These are phyloP conservation scores for Aspergillus saccharolyticus DNA, from an alignment of 495 filamentous ascomycete genomes.

Conservation along the genomic window DNA sequence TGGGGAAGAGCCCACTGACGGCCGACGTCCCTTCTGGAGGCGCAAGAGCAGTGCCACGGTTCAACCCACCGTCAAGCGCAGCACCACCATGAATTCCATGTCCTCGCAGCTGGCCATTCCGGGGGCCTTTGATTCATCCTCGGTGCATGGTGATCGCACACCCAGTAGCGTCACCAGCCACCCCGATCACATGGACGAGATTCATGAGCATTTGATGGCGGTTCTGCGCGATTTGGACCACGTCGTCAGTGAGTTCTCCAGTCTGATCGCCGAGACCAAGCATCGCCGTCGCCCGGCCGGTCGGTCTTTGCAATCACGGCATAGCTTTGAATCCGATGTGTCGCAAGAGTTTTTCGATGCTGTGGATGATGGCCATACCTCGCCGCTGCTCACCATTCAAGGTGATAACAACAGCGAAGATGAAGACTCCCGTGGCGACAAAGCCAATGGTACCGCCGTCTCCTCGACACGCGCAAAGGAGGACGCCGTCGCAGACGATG, in stretches of 20 bases:
- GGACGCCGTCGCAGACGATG: constrained; percentile 36
- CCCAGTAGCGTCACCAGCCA: constrained; percentile 34
- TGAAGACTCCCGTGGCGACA: constrained; percentile 22
- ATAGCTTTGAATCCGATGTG: constrained; percentile 75
- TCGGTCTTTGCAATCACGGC: constrained; percentile 52
- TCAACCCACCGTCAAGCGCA: constrained; percentile 18
- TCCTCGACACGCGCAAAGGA: constrained; percentile 6
- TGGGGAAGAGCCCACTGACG: constrained; percentile 23
- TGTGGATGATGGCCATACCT: constrained; percentile 56
- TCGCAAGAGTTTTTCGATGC: constrained; percentile 95
- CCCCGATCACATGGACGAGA: constrained; percentile 51
- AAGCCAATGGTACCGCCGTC: constrained; percentile 8
- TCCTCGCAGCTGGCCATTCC: constrained; percentile 56
- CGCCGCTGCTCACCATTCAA: constrained; percentile 70
- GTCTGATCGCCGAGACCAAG: constrained; percentile 70
- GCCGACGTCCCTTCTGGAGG: constrained; percentile 75
- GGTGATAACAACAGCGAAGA: constrained; percentile 53
- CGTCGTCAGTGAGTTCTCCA: constrained; percentile 75
- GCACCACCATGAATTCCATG: constrained; percentile 37
- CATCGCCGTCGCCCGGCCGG: constrained; percentile 59
- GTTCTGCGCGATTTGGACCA: constrained; percentile 77
- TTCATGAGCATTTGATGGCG: constrained; percentile 74
- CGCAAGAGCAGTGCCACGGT: constrained; percentile 62
- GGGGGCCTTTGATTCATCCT: constrained; percentile 14
- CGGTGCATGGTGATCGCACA: constrained; percentile 37